Evolutionary conservation across 345 rosid species (phyloP), one percentile per base, ranked within the genome.

Genomic region (Noccaea bulbosa): DNA sequence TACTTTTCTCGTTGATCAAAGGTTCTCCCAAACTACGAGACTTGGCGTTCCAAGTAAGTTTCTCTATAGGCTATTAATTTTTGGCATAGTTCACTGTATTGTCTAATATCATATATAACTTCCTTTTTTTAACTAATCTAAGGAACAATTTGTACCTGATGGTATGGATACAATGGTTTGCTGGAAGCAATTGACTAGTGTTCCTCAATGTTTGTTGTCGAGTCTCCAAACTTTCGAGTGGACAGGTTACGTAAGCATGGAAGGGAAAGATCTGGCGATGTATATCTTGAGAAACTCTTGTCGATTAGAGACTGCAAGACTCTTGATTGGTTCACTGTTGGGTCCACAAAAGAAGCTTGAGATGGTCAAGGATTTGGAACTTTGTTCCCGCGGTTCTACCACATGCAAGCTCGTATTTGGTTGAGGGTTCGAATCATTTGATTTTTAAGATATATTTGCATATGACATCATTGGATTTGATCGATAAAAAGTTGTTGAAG

Each of bases 21-120:
- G 30, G 11, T 62, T 62, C 52, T 62, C 66, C 65, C 6, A 59
- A 11, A 22, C 48, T 59, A 7, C 48, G 64, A 39, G 61, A 7
- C 40, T n/a, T 55, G 6, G 5, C 15, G 8, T 4, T 17, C 6
- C 0, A 1, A 8, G 61, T 55, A 55, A 55, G 60, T 55, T 55
- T 33, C 60, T 33, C 4, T 0, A 11, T 12, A 32, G 9, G 15
- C 60, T 55, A 7, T 55, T 27, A 8, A 11, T 24, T 24, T 30
- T 1, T 11, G 57, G 57, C 30, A 16, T 11, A 52, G 11, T 17
- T 3, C 35, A 5, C 37, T 10, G 9, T 51, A 51, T 51, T 2
- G 16, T 30, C 5, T 52, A 6, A 30, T 30, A 37, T 55, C 34
- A 54, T 7, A n/a, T n/a, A n/a, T n/a, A n/a, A n/a, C n/a, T 7